These are phyloP conservation scores for Allium sativum DNA, from an alignment of 106 monocot genomes.

Conservation along the genomic window DNA sequence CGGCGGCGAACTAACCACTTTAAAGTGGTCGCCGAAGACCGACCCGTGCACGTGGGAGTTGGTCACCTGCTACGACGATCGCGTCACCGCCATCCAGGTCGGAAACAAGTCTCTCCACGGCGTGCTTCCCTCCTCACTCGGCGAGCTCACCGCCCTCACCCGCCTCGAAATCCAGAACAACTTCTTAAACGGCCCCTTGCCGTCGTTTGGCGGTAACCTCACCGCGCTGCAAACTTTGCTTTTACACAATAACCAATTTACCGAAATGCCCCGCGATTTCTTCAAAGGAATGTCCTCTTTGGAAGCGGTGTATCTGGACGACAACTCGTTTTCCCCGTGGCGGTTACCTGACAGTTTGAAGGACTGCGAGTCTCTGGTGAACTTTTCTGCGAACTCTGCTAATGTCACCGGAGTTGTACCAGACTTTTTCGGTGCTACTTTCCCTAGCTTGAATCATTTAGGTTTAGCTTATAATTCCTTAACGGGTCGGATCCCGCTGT, in stretches of 20 bases:
- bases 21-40: constrained; percentile 8
- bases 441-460: constrained; percentile 26
- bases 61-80: constrained; percentile 28
- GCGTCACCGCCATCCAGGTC: constrained; percentile 47
- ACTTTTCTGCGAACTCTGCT: constrained; percentile 48
- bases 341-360: constrained; percentile 16
- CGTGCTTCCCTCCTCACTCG: constrained; percentile 18
- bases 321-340: constrained; percentile 57
- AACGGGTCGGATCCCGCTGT: constrained; percentile 9
- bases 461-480: constrained; percentile 28
- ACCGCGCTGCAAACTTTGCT: constrained; percentile 35
- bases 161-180: constrained; percentile 50
- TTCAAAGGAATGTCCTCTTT: constrained; percentile 40
- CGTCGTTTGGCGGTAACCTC: constrained; percentile 26
- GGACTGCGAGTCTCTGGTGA: constrained; percentile 24
- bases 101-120: constrained; percentile 40
- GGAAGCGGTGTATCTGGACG: constrained; percentile 28
- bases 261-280: constrained; percentile 35
- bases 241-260: constrained; percentile 49
- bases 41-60: constrained; percentile 43
- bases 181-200: constrained; percentile 34
- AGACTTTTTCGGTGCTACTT: constrained; percentile 19
- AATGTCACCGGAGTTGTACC: constrained; percentile 42
- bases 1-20: neutral
- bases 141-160: constrained; percentile 37